A percentile compares a stretch with the other conserved stretches of the same genome.
Conservation (phyloP, 108 stramenopile species). For the Seminavis robusta region DNA sequence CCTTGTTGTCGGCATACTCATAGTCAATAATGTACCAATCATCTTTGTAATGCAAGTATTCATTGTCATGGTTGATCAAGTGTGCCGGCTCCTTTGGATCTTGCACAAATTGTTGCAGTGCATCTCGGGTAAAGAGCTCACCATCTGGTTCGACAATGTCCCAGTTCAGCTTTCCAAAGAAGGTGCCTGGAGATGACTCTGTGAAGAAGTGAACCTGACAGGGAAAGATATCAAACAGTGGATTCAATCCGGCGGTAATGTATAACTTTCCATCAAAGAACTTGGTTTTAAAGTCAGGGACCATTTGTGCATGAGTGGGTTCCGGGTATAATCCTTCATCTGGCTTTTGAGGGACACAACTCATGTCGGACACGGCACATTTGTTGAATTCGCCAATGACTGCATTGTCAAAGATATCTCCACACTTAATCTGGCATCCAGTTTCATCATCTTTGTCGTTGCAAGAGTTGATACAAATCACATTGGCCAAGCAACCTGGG, state of each 20-base stretch:
- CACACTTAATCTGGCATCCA: conserved; percentile 94
- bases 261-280: conserved; percentile 90
- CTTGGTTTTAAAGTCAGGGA: conserved; percentile 80
- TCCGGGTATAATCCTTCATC: conserved; percentile 92
- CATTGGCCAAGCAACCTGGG: conserved; percentile 93
- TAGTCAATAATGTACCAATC: conserved; percentile 97
- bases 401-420: conserved; percentile 92
- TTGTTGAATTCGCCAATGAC: conserved; percentile 97
- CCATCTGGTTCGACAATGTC: conserved; percentile 94
- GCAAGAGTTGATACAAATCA: conserved; percentile 92
- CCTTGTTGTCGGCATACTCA: conserved; percentile 71
- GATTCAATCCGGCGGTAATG: conserved; percentile 93
- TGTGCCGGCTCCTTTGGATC: conserved; percentile 84
- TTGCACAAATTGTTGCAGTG: conserved; percentile 87
- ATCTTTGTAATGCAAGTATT: conserved; percentile 96
- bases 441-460: conserved; percentile 82
- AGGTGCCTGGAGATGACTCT: conserved; percentile 76
- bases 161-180: conserved; percentile 93
- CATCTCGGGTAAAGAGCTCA: conserved; percentile 92
- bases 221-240: conserved; percentile 91
- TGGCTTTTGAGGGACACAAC: conserved; percentile 85
- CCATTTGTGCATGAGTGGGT: conserved; percentile 53
- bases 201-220: conserved; percentile 98
- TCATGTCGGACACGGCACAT: conserved; percentile 90
- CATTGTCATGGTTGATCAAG: conserved; percentile 95